These are phyloP conservation scores for Avena insularis DNA, from an alignment of 176 grass and related monocot genomes.

Conservation along the genomic window DNA sequence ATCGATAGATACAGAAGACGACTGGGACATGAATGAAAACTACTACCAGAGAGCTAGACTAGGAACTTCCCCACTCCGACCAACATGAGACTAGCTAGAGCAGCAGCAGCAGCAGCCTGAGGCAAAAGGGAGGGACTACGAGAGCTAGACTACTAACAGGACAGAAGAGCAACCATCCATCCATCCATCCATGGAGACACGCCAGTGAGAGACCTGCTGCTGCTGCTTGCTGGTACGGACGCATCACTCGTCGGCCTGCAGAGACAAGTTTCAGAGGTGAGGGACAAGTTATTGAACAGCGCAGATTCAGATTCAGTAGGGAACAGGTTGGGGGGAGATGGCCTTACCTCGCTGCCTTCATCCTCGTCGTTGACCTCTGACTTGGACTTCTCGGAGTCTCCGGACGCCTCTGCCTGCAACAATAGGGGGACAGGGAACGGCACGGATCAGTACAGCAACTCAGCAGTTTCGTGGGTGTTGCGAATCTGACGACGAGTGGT, in stretches of 20 bases:
- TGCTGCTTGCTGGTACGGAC: not conserved
- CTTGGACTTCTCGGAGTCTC: conserved; percentile 93
- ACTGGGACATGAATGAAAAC: not conserved
- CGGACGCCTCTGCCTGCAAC: conserved; percentile 38
- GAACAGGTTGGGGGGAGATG: not conserved
- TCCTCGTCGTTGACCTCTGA: conserved; percentile 87
- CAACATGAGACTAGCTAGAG: not conserved
- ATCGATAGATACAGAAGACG: not conserved
- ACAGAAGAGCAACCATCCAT: not conserved
- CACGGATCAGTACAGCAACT: not conserved
- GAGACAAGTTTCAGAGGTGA: not conserved
- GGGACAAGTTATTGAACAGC: rapidly evolving
- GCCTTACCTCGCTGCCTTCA: conserved; percentile 58
- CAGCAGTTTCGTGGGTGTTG: not conserved
- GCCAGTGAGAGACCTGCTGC: not conserved
- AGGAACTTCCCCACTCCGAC: conserved; percentile 9
- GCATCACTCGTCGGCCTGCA: conserved; percentile 59
- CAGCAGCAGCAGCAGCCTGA: not conserved
- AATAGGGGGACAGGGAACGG: not conserved
- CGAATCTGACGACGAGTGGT: no score
- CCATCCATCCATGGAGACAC: not conserved
- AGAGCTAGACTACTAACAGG: conserved; percentile 21
- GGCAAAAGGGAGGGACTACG: not conserved
- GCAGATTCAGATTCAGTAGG: no score
- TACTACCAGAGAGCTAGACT: conserved; percentile 16